Evolutionary conservation across 2,329 filamentous ascomycete species (phyloP), one percentile per base, ranked within the genome.

Genomic region (Pseudogymnoascus verrucosus): DNA sequence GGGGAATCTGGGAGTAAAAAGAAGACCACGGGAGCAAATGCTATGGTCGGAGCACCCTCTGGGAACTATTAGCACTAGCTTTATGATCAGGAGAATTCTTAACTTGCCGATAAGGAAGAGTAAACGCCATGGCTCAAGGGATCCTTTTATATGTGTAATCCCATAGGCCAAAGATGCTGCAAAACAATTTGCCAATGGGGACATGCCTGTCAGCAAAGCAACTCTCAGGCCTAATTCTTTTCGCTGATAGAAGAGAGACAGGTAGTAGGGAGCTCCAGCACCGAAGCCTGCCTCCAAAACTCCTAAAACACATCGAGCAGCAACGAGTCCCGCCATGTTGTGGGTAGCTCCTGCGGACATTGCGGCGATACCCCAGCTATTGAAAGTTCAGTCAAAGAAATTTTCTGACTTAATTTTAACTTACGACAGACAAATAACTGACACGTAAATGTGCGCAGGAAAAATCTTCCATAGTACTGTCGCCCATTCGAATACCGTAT

Each of bases 291-390:
- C 73, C 31, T 75, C 73, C 6, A 73, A 70, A 6, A 71, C 65
- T 7, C 62, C 67, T 28, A 59, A 37, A 44, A 44, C 34, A 62
- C 14, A 66, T 37, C 14, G 67, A 26, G 44, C 62, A 16, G 60
- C 64, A 36, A 2, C 79, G 77, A 7, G 85, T 85, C 71, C 26
- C 8, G 47, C 21, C 42, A 54, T 31, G 23, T 28, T 28, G 90
- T 88, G 4, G 81, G 84, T 64, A 85, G 88, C 1, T 85, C 86
- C 5, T 88, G 76, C 2, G 84, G 42, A 47, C 42, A 47, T 68
- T 3, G 67, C 68, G 23, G 63, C 64, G 2, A 65, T 28, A 40
- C 69, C 69, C 69, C 69, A 70, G 19, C 47, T 54, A 54, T 54
- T 31, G 3, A 11, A 28, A 16, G 4, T 28, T 23, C 63, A 65